A percentile compares a stretch with the other conserved stretches of the same genome.
These are phyloP conservation scores for Tulasnella sp. DNA, from an alignment of 768 basidiomycete genomes.

Conservation along the genomic window DNA sequence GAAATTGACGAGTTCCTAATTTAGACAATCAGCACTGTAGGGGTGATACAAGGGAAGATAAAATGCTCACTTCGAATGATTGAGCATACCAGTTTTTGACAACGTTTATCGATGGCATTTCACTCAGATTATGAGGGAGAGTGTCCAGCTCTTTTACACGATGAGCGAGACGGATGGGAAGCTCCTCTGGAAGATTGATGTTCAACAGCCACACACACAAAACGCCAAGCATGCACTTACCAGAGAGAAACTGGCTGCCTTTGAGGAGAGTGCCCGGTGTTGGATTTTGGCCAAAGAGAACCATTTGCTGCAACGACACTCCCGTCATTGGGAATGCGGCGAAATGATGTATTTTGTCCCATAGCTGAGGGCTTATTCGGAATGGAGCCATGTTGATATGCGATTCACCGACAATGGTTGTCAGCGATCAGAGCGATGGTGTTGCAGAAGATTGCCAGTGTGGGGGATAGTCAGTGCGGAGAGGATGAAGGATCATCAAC, in stretches of 20 bases:
- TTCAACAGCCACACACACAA: background rate
- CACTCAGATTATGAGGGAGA: constrained; percentile 79
- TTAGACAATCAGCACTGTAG: background rate
- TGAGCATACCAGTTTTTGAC: constrained; percentile 99
- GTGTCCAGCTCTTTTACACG: constrained; percentile 92
- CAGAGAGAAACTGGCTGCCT: constrained; percentile 77
- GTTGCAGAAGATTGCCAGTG: too few species aligned
- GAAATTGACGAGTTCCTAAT: constrained; percentile 79
- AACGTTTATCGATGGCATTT: constrained; percentile 84
- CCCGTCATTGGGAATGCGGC: constrained; percentile 89
- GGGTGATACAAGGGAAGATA: background rate
- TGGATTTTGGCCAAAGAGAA: constrained; percentile 91
- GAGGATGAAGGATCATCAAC: too few species aligned
- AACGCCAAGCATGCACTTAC: constrained; percentile 30
- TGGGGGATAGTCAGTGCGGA: too few species aligned
- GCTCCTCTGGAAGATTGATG: constrained; percentile 49
- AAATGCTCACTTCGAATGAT: constrained; percentile 72
- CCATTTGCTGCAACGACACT: constrained; percentile 96
- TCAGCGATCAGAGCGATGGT: too few species aligned
- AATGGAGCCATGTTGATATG: constrained; percentile 28
- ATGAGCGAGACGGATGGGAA: constrained; percentile 90
- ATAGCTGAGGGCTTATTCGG: constrained; percentile 62
- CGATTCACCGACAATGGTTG: too few species aligned
- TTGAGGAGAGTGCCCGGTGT: constrained; percentile 87
- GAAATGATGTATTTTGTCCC: constrained; percentile 86